Conservation (phyloP, 345 rosid species). For the Syzygium aromaticum region DNA sequence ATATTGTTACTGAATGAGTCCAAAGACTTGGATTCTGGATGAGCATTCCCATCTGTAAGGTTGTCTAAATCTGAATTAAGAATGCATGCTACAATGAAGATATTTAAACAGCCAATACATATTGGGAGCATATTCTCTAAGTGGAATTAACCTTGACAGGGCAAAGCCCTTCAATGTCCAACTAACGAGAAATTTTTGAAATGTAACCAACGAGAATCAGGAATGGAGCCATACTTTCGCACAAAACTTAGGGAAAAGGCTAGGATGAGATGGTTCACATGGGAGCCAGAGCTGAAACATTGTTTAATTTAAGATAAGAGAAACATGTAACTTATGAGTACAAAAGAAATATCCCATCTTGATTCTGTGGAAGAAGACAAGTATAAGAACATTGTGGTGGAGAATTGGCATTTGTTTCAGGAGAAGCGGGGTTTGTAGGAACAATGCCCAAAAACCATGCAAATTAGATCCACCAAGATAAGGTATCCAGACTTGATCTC, state of each 20-base stretch:
- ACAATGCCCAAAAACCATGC: background rate
- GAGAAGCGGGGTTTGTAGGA: background rate
- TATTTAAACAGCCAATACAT: background rate
- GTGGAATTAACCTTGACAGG: background rate
- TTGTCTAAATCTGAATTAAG: background rate
- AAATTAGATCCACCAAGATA: background rate
- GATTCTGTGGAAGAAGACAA: background rate
- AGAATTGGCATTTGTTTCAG: background rate
- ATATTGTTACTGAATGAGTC: background rate
- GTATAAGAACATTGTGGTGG: background rate
- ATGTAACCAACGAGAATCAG: background rate
- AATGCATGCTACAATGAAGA: background rate
- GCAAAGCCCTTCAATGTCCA: background rate
- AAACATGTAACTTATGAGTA: no score
- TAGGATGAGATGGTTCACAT: background rate
- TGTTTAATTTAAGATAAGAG: background rate
- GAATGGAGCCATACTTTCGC: background rate
- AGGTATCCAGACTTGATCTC: background rate
- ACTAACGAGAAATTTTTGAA: background rate
- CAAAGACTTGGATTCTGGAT: background rate
- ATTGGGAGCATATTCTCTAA: background rate
- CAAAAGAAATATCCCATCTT: background rate
- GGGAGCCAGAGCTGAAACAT: background rate
- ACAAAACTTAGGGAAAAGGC: background rate
- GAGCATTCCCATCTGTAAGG: background rate